Base-by-base conservation (phyloP, 805 yeast genomes). In the Candida sonorensis region DNA sequence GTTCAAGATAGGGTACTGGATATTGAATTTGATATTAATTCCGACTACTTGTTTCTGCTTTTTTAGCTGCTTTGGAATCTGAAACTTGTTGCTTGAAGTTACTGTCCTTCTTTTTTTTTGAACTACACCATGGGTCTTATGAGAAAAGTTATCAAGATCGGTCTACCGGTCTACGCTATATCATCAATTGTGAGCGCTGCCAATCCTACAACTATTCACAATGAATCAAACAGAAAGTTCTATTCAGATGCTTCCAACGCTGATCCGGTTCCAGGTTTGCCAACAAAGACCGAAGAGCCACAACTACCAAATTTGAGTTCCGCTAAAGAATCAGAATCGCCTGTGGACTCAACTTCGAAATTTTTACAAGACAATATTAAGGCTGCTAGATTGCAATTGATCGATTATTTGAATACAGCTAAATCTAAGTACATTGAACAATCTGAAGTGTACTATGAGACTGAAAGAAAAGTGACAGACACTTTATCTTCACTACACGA, bases 401-500 rank as follows among this genome's bases (percentile, higher is more conserved):
- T 52, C 16, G 50, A 44, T 4, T 57, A 55, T 24, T 51, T 63
- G 23, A 42, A 56, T n/a, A 23, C 41, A 7, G 64, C 64, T 7
- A 63, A 63, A 35, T 32, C 41, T 14, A 62, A 60, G 25, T 57
- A 75, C 33, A 69, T 77, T 41, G 59, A 59, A 12, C 64, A 67
- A 7, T 67, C 79, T 34, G 50, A 64, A 23, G 61, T 62, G 30
- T 78, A 73, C 44, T 69, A 76, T 45, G 55, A 60, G 16, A 67
- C 70, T 4, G 95, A 85, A 60, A 69, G 78, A 48, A 61, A 67
- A 35, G 75, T 82, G 31, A 69, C 83, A 7, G 53, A 65, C 19
- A 78, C 90, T 1, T 55, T 83, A 9, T 66, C 87, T 17, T 65
- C 66, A 11, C 66, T 86, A 43, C 86, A 79, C 53, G 66, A 72